Evolutionary conservation across 192 early-diverging fungal species (phyloP).

Genomic region (Entomortierella parvispora): DNA sequence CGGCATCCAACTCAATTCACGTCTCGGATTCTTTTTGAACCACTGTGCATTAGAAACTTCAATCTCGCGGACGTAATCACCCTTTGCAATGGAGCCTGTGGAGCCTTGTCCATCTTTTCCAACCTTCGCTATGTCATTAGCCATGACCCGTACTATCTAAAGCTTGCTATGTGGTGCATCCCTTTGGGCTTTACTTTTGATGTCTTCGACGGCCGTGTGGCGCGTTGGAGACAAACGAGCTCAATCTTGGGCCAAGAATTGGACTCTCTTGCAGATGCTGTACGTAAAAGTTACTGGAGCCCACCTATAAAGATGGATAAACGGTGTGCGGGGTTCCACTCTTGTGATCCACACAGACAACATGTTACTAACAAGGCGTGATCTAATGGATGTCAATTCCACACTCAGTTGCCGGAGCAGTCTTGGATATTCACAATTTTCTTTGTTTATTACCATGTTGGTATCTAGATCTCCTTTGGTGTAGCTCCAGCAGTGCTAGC

Average conservation of each 20-base stretch:
- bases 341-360: too few relatives aligned
- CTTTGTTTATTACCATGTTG: background rate
- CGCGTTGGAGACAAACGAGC: conserved; percentile 79
- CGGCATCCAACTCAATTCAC: background rate
- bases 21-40: background rate
- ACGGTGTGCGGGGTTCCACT: too few relatives aligned
- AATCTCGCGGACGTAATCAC: conserved; percentile 89
- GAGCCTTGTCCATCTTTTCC: conserved; percentile 74
- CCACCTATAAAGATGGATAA: too few relatives aligned
- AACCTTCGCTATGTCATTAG: conserved; percentile 77
- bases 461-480: conserved; percentile 75
- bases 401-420: too few relatives aligned
- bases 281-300: conserved; percentile 54
- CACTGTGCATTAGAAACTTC: conserved; percentile 66
- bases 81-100: conserved; percentile 86
- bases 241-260: conserved; percentile 89
- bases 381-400: too few relatives aligned
- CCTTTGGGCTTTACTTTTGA: conserved; percentile 77
- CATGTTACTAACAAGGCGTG: too few relatives aligned
- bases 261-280: conserved; percentile 89
- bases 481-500: conserved; percentile 86
- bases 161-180: conserved; percentile 72
- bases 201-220: conserved; percentile 83
- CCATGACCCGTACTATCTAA: conserved; percentile 68
- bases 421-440: background rate